Evolutionary conservation across 2,329 filamentous ascomycete genomes (phyloP), one percentile per base, ranked within the genome.

Genomic region (Cercospora janseana): DNA sequence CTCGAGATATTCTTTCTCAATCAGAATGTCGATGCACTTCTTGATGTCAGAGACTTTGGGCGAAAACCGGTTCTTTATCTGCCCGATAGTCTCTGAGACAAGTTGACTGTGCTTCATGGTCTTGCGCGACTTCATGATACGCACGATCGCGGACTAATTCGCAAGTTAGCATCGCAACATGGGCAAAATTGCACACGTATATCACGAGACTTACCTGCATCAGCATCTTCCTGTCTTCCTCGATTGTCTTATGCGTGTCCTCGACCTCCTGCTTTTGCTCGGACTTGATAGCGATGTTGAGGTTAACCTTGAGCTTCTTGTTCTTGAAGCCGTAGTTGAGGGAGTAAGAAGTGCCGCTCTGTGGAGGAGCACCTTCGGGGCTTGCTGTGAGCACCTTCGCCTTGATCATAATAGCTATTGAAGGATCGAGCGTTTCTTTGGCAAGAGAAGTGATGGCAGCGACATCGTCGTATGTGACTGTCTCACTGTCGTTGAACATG

Each of bases 81-180:
- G 93, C 66, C 85, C 86, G 69, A 98, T 97, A 18, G 91, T 94
- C 73, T 98, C 93, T 66, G 88, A 86, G 47, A 98, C 90, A 9
- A 98, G 84, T 66, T 93, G 87, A 55, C 86, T 84, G 73, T 98
- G 92, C 81, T 96, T 97, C 88, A 97, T 94, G 75, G 86, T 88
- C 83, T 98, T 97, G 54, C 93, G 86, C 3, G 92, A 94, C 77
- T 98, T 98, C 93, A 98, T 98, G 75, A 98, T 96, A 66, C 93
- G 88, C 50, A 98, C 93, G 70, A 98, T 97, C 18, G 92, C 91
- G 56, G 93, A 97, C 92, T 98, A 59, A 7, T 49, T 43, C 55
- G 34, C 10, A 44, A 28, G 57, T 73, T 66, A 73, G 70, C 52
- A 58, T 51, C 12, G 10, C 9, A 23, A 8, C 31, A 23, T 13